Conservation (phyloP, 2,329 filamentous ascomycete species). For the Alternaria metachromatica region DNA sequence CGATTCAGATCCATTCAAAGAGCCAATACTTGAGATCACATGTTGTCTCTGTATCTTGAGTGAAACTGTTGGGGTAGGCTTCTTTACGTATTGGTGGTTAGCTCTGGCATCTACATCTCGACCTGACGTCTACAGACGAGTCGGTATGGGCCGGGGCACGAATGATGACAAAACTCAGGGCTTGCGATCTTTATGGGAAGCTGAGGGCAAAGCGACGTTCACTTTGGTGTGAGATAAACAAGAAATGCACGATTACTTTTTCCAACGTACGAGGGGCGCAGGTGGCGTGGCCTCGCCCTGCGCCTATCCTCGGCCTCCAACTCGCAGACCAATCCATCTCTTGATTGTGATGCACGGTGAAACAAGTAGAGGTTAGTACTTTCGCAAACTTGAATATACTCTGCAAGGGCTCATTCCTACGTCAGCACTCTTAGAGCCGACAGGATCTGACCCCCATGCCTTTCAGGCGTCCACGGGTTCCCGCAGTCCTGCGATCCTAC, state of each 20-base stretch:
- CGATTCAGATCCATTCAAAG: background rate
- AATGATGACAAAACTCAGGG: background rate
- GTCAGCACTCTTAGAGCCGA: background rate
- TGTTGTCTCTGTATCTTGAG: background rate
- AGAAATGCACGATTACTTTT: too few relatives aligned
- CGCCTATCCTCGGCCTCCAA: background rate
- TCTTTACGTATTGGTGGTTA: too few relatives aligned
- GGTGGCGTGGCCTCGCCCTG: background rate
- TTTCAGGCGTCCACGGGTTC: background rate
- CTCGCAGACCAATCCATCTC: background rate
- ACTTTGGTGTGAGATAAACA: background rate
- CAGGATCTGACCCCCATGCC: background rate
- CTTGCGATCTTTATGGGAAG: background rate
- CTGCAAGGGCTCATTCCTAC: background rate
- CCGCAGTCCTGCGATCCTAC: background rate
- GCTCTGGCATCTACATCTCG: background rate
- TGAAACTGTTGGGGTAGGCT: too few relatives aligned
- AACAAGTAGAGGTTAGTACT: background rate
- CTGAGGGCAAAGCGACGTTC: background rate
- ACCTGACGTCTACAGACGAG: background rate
- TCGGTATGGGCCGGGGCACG: background rate
- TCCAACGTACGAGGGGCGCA: background rate
- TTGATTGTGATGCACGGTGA: background rate
- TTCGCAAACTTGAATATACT: background rate
- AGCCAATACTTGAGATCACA: background rate